A percentile compares a stretch with the other conserved stretches of the same genome.
Conservation (phyloP, 352 stramenopile genomes). For the Elongisporangium prolatum region DNA sequence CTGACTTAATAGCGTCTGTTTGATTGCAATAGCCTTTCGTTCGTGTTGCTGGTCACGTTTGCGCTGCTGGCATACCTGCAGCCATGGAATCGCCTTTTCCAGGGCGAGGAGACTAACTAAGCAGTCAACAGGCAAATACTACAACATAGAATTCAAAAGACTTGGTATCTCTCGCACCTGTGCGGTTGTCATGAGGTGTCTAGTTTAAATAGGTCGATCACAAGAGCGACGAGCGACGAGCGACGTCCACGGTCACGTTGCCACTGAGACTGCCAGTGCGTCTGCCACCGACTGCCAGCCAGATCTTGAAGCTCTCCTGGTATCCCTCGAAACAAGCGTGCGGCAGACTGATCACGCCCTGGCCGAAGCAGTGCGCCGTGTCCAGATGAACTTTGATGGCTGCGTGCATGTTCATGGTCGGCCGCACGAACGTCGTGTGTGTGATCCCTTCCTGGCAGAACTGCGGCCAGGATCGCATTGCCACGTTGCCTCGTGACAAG, state of each 20-base stretch:
- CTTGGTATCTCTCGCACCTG: conserved; percentile 10
- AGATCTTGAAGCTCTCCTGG: conserved; percentile 40
- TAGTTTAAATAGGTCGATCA: neutral
- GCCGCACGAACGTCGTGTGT: conserved; percentile 53
- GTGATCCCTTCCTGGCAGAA: conserved; percentile 45
- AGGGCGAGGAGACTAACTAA: conserved; percentile 24
- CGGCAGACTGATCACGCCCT: conserved; percentile 63
- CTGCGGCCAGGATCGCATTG: conserved; percentile 38
- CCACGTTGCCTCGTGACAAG: conserved; percentile 43
- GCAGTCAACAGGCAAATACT: conserved; percentile 6
- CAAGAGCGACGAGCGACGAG: conserved; percentile 19
- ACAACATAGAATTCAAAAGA: neutral
- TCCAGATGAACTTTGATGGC: conserved; percentile 68
- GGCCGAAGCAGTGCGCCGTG: conserved; percentile 43
- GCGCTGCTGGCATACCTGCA: conserved; percentile 71
- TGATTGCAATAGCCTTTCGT: conserved; percentile 17
- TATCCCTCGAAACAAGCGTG: conserved; percentile 17
- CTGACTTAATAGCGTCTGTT: neutral
- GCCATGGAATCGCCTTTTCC: conserved; percentile 37
- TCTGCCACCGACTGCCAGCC: conserved; percentile 49
- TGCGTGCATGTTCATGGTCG: conserved; percentile 59
- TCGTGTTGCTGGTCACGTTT: conserved; percentile 48
- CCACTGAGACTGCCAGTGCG: conserved; percentile 55
- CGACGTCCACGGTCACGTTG: conserved; percentile 26
- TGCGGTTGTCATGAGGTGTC: neutral